Percentiles rank a stretch among this genome's conserved stretches.
phyloP scores from a whole-genome alignment of 257 asterid genomes.

The Solanum sejunctum region DNA sequence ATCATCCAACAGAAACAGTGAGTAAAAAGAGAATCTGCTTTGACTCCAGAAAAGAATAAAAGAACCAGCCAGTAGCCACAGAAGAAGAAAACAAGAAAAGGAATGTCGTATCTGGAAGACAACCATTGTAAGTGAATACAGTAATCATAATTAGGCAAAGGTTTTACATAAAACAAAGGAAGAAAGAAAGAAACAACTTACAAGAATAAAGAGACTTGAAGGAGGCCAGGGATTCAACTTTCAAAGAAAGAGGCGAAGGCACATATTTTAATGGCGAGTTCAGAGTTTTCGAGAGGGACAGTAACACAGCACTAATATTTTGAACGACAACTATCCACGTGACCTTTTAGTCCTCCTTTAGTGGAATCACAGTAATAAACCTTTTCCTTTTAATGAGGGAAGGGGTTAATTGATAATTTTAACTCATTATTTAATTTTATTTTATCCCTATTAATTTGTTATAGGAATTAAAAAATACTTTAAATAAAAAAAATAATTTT shows the following conservation, averaged over 20 bases:
- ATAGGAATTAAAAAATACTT: no score
- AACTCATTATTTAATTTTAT: no score
- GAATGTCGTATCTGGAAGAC: not conserved
- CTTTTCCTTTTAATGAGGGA: no score
- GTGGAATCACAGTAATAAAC: no score
- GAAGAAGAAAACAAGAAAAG: not conserved
- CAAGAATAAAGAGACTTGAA: not conserved
- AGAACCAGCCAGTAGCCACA: not conserved
- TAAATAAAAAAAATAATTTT: no score
- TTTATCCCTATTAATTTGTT: no score
- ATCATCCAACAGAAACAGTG: not conserved
- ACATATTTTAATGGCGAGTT: no score
- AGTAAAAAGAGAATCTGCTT: not conserved
- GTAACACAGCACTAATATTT: no score
- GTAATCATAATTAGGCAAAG: not conserved
- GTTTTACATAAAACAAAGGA: not conserved
- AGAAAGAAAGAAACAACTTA: not conserved
- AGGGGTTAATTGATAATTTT: no score
- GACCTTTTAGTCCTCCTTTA: not conserved
- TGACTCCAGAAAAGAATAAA: not conserved
- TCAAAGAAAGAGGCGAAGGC: not conserved
- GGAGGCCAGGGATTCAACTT: not conserved
- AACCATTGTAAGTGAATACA: not conserved
- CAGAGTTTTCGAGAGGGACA: no score
- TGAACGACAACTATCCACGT: no score